A percentile compares a stretch with the other conserved stretches of the same genome.
These are phyloP conservation scores for Adiantum capillusveneris DNA, from an alignment of 75 land plant species.

Conservation along the genomic window DNA sequence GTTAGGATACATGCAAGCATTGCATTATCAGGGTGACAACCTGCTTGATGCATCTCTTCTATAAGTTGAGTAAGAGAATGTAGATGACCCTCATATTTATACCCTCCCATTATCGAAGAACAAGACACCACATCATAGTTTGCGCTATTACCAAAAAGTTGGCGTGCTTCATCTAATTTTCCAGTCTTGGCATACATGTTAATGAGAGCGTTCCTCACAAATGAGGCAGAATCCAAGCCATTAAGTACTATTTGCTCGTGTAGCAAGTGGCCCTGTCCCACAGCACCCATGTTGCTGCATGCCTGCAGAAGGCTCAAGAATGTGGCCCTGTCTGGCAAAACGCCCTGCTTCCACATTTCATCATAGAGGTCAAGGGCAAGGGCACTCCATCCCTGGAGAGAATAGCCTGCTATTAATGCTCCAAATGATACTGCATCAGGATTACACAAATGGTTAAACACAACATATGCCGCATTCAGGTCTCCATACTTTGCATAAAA, in stretches of 20 bases:
- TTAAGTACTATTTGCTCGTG: slow-evolving; percentile 25
- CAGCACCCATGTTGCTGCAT: slow-evolving; percentile 12
- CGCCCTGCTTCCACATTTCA: neutral
- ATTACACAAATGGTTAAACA: slow-evolving; percentile 10
- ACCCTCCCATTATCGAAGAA: slow-evolving; percentile 55
- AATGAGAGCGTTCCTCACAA: slow-evolving; percentile 21
- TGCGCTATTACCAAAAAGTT: slow-evolving; percentile 17
- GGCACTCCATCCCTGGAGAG: slow-evolving; percentile 7
- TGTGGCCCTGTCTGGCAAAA: slow-evolving; percentile 20
- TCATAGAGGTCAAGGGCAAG: slow-evolving; percentile 15
- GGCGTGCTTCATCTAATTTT: slow-evolving; percentile 12
- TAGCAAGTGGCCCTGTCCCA: slow-evolving; percentile 29
- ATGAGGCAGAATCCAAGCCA: slow-evolving; percentile 9
- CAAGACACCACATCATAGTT: slow-evolving; percentile 38
- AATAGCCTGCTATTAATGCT: slow-evolving; percentile 23
- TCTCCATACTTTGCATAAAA: slow-evolving; percentile 27
- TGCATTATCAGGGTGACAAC: slow-evolving; percentile 32
- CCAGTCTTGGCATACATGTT: slow-evolving; percentile 39
- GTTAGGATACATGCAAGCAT: slow-evolving; percentile 14
- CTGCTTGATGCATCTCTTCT: slow-evolving; percentile 25
- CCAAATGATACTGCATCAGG: neutral
- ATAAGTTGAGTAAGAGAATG: slow-evolving; percentile 44
- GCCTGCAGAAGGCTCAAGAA: slow-evolving; percentile 20
- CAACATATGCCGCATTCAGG: slow-evolving; percentile 4
- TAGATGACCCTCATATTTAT: slow-evolving; percentile 40